Base-by-base conservation (phyloP, 176 grass and related monocot species). In the Triticum turgidum region DNA sequence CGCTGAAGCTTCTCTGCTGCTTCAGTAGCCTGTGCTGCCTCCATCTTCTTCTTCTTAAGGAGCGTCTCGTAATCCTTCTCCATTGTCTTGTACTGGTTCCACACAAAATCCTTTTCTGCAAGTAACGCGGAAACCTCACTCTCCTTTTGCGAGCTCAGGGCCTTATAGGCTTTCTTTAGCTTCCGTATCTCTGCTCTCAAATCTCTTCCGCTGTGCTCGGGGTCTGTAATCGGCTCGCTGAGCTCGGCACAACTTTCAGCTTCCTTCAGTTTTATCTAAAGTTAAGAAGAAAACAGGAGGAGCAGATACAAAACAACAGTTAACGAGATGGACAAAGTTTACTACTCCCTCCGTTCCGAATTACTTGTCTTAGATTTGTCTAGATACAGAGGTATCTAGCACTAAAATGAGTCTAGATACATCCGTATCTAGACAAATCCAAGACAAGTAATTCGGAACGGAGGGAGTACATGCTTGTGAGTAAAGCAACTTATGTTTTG, bases 71-170 rank as follows among this genome's bases (percentile, higher is more conserved):
- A 95, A 5, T 92, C 90, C 52, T 79, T 79, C 42, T 92, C 93
- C 93, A 91, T 87, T n/a, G 75, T 89, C 25, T 85, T 95, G 9
- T 83, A 71, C 73, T 95, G 93, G 27, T 95, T 87, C 91, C 88
- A 92, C 7, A 87, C 84, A 80, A 95, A 95, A 80, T 73, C 78
- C 1, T 84, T 91, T 77, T 91, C 84, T 80, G 86, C 77, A 13
- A 64, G 15, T 77, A 95, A 37, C 18, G 86, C 72, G 66, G 73
- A 90, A 37, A 92, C 68, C 27, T 91, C 88, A 15, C 51, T 78
- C 2, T 95, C 83, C 86, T 92, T 95, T 27, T 85, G 65, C 8
- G 69, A 87, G 61, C 54, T 86, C 78, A 93, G 54, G 9, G 44
- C 80, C 34, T 81, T 89, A 45, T 84, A 95, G 61, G 86, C 84